phyloP scores from a whole-genome alignment of 2,329 filamentous ascomycete genomes.

The Microcyclosporella mali region DNA sequence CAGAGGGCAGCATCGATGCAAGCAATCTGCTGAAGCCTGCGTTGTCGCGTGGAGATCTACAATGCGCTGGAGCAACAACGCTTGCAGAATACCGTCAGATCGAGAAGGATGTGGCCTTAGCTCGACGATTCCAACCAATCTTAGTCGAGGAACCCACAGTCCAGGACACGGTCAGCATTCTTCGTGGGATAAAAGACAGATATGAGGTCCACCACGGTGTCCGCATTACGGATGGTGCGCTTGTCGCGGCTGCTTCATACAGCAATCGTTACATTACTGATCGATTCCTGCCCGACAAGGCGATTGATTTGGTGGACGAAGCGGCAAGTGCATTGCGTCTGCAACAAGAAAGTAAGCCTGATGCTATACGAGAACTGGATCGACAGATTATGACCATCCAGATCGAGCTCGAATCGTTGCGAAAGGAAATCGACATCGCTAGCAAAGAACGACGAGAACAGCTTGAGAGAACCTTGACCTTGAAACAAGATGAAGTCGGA shows the following conservation, averaged over 20 bases:
- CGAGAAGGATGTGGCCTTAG: constrained; percentile 91
- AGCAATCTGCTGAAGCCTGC: constrained; percentile 92
- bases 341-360: constrained; percentile 94
- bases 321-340: constrained; percentile 83
- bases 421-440: constrained; percentile 87
- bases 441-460: constrained; percentile 84
- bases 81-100: constrained; percentile 87
- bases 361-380: constrained; percentile 85
- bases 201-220: constrained; percentile 98
- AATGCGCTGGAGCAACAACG: constrained; percentile 93
- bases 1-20: constrained; percentile 92
- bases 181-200: constrained; percentile 93
- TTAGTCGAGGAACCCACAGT: constrained; percentile 87
- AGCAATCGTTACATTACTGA: constrained; percentile 97
- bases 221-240: constrained; percentile 81
- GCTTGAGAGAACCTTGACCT: constrained; percentile 68
- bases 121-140: constrained; percentile 89
- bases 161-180: constrained; percentile 86
- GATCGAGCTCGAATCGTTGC: constrained; percentile 88
- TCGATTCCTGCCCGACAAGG: constrained; percentile 91
- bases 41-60: constrained; percentile 83
- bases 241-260: constrained; percentile 86
- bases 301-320: constrained; percentile 94
- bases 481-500: constrained; percentile 69
- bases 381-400: constrained; percentile 96